Conservation (phyloP, 2,329 filamentous ascomycete genomes). For the Penicillium sp. region DNA sequence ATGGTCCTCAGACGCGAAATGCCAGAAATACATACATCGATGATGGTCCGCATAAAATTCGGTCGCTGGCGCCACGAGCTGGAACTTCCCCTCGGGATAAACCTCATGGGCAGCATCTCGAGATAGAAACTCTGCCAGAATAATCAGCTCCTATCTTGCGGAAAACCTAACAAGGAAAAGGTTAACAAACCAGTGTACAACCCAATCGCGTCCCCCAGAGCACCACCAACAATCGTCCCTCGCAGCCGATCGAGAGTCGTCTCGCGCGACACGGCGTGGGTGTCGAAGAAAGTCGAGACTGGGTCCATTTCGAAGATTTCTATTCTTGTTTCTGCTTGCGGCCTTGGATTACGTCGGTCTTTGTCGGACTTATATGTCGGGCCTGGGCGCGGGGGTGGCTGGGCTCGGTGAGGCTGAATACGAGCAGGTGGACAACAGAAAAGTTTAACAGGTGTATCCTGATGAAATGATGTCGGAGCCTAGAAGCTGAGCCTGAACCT, state of each 20-base stretch:
- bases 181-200: background rate
- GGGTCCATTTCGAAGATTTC: background rate
- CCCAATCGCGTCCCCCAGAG: constrained; percentile 1
- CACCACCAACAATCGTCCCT: constrained; percentile 4
- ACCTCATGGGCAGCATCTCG: background rate
- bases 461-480: too few relatives aligned
- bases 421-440: background rate
- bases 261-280: background rate
- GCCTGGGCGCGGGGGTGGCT: background rate
- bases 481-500: too few relatives aligned
- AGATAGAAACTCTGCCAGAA: background rate
- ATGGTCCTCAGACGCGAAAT: too few relatives aligned
- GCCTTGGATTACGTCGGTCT: background rate
- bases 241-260: background rate
- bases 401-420: background rate
- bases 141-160: too few relatives aligned
- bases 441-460: background rate
- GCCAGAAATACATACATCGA: background rate
- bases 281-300: background rate
- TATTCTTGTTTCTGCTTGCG: background rate
- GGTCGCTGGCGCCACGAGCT: background rate
- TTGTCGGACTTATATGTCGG: background rate
- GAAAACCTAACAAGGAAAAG: background rate
- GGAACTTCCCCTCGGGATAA: constrained; percentile 1
- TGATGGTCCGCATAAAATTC: background rate